A percentile compares a stretch with the other conserved stretches of the same genome.
Conservation (phyloP, 164 flowering plant species). For the Pachysandra terminalis region DNA sequence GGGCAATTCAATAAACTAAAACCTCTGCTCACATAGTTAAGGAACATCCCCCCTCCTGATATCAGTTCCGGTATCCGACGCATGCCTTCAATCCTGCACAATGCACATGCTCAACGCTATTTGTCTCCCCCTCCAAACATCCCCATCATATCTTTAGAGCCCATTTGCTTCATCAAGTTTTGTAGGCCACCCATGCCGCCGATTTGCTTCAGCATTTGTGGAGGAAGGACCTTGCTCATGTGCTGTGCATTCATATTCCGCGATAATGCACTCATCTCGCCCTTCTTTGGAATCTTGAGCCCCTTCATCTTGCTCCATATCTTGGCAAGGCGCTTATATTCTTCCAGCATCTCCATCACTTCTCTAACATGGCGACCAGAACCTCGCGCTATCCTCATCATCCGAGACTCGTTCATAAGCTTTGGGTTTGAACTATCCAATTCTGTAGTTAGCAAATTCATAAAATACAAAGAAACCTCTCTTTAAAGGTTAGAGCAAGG, state of each 20-base stretch:
- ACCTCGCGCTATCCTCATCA: slow-evolving; percentile 88
- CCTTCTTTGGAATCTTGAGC: slow-evolving; percentile 92
- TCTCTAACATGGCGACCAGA: slow-evolving; percentile 69
- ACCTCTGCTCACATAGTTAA: not conserved
- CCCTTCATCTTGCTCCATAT: slow-evolving; percentile 98
- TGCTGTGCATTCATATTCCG: slow-evolving; percentile 94
- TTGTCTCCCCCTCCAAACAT: slow-evolving; percentile 77
- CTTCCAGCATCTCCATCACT: slow-evolving; percentile 93
- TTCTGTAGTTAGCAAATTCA: slow-evolving; percentile 43
- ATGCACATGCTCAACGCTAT: slow-evolving; percentile 13
- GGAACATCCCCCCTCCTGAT: too few relatives aligned
- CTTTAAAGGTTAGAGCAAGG: not conserved
- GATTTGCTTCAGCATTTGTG: slow-evolving; percentile 90
- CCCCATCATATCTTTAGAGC: slow-evolving; percentile 86
- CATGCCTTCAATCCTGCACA: slow-evolving; percentile 1
- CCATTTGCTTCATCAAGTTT: slow-evolving; percentile 96
- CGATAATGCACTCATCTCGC: slow-evolving; percentile 90
- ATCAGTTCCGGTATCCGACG: not conserved
- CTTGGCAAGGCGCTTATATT: slow-evolving; percentile 93
- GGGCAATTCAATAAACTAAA: not conserved
- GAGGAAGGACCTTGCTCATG: slow-evolving; percentile 95
- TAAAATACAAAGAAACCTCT: not conserved
- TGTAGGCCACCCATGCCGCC: slow-evolving; percentile 98
- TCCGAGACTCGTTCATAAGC: slow-evolving; percentile 80
- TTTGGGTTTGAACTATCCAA: slow-evolving; percentile 90